A percentile compares a stretch with the other conserved stretches of the same genome.
Evolutionary conservation across 176 grass and related monocot genomes (phyloP).

Genomic region (Oryza meridionalis): DNA sequence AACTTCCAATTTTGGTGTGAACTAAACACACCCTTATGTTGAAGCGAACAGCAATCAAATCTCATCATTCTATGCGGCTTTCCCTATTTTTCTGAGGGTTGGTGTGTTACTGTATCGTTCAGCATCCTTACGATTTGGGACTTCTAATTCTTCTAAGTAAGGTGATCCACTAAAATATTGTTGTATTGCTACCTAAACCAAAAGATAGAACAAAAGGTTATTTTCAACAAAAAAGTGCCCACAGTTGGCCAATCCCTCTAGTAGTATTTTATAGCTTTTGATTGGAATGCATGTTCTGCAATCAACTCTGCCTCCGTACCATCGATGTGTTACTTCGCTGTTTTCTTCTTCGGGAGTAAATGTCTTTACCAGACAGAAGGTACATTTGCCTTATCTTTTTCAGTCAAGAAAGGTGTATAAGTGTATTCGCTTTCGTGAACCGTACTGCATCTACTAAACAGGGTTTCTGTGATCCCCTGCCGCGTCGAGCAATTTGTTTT

Average conservation of each 20-base stretch:
- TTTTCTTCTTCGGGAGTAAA: not conserved
- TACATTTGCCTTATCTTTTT: not conserved
- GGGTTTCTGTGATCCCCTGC: not conserved
- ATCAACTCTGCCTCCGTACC: slow-evolving; percentile 12
- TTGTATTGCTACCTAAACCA: not conserved
- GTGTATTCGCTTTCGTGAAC: not conserved
- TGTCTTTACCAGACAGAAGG: not conserved
- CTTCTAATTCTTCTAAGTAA: slow-evolving; percentile 13
- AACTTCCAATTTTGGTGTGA: no score
- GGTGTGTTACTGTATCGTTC: not conserved
- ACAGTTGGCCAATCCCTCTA: not conserved
- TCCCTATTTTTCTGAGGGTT: not conserved
- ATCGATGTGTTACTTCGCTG: not conserved
- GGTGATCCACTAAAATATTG: not conserved
- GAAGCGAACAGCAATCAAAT: slow-evolving; percentile 34
- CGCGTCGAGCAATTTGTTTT: not conserved
- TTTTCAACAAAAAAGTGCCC: not conserved
- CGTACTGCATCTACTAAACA: not conserved
- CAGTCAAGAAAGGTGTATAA: not conserved
- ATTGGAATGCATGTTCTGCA: slow-evolving; percentile 2
- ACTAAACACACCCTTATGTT: not conserved
- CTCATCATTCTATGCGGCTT: not conserved
- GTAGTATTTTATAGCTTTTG: slow-evolving; percentile 12
- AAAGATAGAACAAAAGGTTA: not conserved
- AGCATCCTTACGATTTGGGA: slow-evolving; percentile 17